Conservation (phyloP, 2,329 filamentous ascomycete genomes). For the Harringtonia lauricola region DNA sequence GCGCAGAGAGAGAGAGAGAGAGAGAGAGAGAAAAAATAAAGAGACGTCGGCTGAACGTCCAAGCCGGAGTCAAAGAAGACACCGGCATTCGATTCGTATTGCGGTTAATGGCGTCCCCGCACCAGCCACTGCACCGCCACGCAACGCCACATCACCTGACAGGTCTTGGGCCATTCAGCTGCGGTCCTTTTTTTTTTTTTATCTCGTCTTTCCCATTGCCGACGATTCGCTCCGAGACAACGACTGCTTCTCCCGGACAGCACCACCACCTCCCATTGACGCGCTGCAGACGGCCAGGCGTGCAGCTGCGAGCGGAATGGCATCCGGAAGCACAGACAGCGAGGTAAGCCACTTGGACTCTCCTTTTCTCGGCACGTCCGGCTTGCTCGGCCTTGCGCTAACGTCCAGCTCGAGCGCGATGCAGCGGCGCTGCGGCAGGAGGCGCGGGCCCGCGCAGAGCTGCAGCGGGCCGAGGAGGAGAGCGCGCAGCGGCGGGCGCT, state of each 20-base stretch:
- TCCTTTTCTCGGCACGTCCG: neutral
- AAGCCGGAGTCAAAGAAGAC: no score
- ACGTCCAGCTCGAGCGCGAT: conserved; percentile 7
- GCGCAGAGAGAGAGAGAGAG: no score
- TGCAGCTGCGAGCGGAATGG: conserved; percentile 10
- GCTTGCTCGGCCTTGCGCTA: neutral
- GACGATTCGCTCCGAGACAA: neutral
- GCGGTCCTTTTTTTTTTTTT: neutral
- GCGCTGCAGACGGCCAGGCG: conserved; percentile 5
- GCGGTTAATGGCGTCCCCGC: no score
- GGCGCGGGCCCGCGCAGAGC: conserved; percentile 5
- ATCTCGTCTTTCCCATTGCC: neutral
- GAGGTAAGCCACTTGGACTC: neutral
- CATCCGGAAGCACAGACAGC: conserved; percentile 2
- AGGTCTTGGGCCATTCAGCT: neutral
- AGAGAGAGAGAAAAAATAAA: no score
- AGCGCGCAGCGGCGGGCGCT: conserved; percentile 6
- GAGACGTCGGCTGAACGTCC: no score
- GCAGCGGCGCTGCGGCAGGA: conserved; percentile 6
- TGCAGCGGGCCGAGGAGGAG: conserved; percentile 6
- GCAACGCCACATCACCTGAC: no score
- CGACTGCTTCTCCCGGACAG: neutral
- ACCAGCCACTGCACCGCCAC: neutral
- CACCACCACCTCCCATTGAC: conserved; percentile 5
- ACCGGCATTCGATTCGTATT: no score